A percentile compares a stretch with the other conserved stretches of the same genome.
Conservation (phyloP, 2,329 filamentous ascomycete genomes). For the Escovopsis sp. region DNA sequence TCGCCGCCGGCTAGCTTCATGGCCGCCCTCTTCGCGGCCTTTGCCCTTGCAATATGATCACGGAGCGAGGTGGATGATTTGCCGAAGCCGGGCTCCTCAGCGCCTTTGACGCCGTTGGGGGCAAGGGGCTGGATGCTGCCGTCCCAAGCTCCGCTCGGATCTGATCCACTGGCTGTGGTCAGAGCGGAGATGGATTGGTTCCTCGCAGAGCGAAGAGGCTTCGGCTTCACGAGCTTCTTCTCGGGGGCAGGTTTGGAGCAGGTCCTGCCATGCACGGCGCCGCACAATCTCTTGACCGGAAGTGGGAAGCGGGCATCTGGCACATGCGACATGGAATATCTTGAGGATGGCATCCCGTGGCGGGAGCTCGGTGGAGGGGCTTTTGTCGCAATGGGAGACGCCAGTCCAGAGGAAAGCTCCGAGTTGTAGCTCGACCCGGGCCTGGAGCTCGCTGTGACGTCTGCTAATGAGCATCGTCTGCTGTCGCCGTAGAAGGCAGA, state of each 20-base stretch:
- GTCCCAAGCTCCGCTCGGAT: conserved; percentile 13
- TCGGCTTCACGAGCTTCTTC: conserved; percentile 29
- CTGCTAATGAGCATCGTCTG: conserved; percentile 36
- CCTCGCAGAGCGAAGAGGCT: conserved; percentile 37
- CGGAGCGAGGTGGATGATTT: conserved; percentile 71
- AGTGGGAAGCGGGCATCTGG: conserved; percentile 20
- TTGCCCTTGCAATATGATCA: conserved; percentile 86
- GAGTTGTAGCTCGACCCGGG: conserved; percentile 45
- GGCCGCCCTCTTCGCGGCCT: conserved; percentile 56
- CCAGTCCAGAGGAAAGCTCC: conserved; percentile 32
- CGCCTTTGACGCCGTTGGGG: conserved; percentile 5
- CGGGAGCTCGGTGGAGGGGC: conserved; percentile 11
- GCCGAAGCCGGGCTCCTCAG: conserved; percentile 8
- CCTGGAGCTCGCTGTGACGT: conserved; percentile 26
- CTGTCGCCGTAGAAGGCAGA: conserved; percentile 59
- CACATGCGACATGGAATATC: conserved; percentile 9
- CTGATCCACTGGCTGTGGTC: conserved; percentile 4
- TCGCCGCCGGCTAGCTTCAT: conserved; percentile 17
- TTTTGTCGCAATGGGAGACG: conserved; percentile 11
- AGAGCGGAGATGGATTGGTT: conserved; percentile 37
- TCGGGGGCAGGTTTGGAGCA: conserved; percentile 31
- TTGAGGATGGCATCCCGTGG: conserved; percentile 9
- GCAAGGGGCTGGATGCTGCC: conserved; percentile 14
- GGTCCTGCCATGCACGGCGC: conserved; percentile 19
- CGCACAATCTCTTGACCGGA: conserved; percentile 19